These are phyloP conservation scores for Colletotrichum nymphaeae DNA, from an alignment of 2,329 filamentous ascomycete genomes.

Conservation along the genomic window DNA sequence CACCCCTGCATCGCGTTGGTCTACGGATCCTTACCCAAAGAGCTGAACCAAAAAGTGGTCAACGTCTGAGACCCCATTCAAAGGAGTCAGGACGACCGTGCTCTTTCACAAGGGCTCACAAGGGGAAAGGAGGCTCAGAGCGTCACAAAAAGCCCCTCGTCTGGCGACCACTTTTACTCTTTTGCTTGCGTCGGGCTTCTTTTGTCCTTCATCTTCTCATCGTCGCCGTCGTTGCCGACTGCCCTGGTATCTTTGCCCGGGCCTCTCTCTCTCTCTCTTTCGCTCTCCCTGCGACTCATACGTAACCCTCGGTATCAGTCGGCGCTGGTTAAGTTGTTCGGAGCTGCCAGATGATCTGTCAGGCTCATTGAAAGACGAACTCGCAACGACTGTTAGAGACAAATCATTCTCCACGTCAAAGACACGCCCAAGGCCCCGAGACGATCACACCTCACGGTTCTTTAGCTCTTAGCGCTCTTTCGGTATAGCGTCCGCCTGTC, in stretches of 20 bases:
- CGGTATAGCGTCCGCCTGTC: slow-evolving; percentile 11
- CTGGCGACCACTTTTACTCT: slow-evolving; percentile 9
- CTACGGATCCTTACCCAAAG: slow-evolving; percentile 34
- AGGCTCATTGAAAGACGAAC: slow-evolving; percentile 9
- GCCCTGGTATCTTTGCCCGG: slow-evolving; percentile 1
- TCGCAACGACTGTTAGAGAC: slow-evolving; percentile 11
- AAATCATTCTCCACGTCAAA: slow-evolving; percentile 11
- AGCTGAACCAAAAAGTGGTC: slow-evolving; percentile 32
- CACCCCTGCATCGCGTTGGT: slow-evolving; percentile 24
- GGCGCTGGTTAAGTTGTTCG: slow-evolving; percentile 15
- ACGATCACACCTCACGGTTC: slow-evolving; percentile 28
- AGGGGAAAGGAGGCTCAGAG: slow-evolving; percentile 30
- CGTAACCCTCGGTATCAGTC: neutral
- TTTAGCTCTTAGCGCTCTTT: slow-evolving; percentile 7
- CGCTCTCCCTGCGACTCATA: neutral
- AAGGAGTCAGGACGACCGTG: slow-evolving; percentile 17
- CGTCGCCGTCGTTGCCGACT: slow-evolving; percentile 9
- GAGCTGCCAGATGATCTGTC: slow-evolving; percentile 25
- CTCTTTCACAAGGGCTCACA: neutral
- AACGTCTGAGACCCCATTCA: slow-evolving; percentile 28
- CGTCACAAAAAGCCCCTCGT: slow-evolving; percentile 34
- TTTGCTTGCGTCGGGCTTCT: neutral
- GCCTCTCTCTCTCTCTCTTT: neutral
- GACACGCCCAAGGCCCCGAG: slow-evolving; percentile 10
- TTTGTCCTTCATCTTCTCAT: slow-evolving; percentile 17